Base-by-base conservation (phyloP, 257 asterid genomes). In the Penstemon newberryi region DNA sequence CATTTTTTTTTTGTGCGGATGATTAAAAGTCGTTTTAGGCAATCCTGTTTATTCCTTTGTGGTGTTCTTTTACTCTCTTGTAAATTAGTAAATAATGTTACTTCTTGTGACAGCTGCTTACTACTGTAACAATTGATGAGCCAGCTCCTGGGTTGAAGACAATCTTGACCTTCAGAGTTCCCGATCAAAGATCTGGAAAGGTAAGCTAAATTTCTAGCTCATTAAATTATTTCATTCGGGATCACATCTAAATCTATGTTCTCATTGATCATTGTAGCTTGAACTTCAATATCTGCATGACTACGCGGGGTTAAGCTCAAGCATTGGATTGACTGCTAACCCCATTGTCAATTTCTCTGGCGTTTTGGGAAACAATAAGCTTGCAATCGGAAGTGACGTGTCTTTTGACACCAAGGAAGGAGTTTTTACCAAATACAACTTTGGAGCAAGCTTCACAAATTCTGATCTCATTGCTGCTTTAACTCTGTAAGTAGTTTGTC, bases 201-300 rank as follows among this genome's bases (percentile, higher is more conserved):
- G 87, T 79, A 46, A 65, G 57, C 47, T 46, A 43, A 38, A 47
- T 25, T 40, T 37, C 19, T 9, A 36, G 41, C 36, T 40, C 19
- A 9, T 9, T 63, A 6, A 4, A 8, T 41, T 33, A 5, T 9
- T 4, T 13, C 46, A 39, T 60, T 41, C 43, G 52, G 8, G 9
- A 33, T 6, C 8, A 60, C 19, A 44, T 39, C 49, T 47, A 60
- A 51, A 62, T 63, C 8, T 56, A 39, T 49, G 64, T 4, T 66
- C 39, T 36, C 51, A 33, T n/a, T 46, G 5, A 60, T 38, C 10
- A 49, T 4, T 58, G 65, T 78, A 83, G 87, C 47, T 83, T 53
- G 87, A 83, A 74, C 74, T 83, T 70, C 87, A 83, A 72, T 83
- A 83, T 63, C 52, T 75, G 78, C 83, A 83, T 61, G 85, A 75